Conservation (phyloP, 2,329 filamentous ascomycete genomes). For the Simplicillium aogashimaense region DNA sequence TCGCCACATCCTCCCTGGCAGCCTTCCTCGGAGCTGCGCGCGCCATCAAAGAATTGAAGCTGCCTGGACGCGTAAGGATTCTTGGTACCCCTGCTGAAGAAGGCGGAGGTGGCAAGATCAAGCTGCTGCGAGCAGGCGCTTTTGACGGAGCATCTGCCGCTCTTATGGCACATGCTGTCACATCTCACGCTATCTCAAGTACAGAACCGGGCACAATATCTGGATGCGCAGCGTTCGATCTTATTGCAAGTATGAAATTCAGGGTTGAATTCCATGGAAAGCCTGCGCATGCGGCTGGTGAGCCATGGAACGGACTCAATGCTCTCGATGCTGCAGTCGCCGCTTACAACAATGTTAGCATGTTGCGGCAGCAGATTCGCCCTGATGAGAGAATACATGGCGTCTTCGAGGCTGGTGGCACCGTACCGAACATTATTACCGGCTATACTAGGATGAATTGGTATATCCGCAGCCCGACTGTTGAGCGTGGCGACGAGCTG, state of each 20-base stretch:
- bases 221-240: neutral
- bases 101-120: slow-evolving; percentile 27
- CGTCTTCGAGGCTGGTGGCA: slow-evolving; percentile 25
- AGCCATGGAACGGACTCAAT: slow-evolving; percentile 26
- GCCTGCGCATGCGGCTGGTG: slow-evolving; percentile 20
- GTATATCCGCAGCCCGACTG: slow-evolving; percentile 20
- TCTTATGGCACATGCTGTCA: slow-evolving; percentile 18
- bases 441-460: slow-evolving; percentile 22
- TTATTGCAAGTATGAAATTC: slow-evolving; percentile 2
- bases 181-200: neutral
- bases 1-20: slow-evolving; percentile 27
- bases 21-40: slow-evolving; percentile 25
- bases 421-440: slow-evolving; percentile 25
- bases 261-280: neutral
- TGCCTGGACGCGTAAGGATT: slow-evolving; percentile 23
- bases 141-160: slow-evolving; percentile 14
- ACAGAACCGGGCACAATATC: neutral
- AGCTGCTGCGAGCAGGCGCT: slow-evolving; percentile 12
- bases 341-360: slow-evolving; percentile 22
- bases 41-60: slow-evolving; percentile 16
- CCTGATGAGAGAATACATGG: slow-evolving; percentile 25
- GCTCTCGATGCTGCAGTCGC: slow-evolving; percentile 26
- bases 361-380: slow-evolving; percentile 26
- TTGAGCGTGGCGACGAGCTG: slow-evolving; percentile 14
- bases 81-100: slow-evolving; percentile 33